Percentiles rank a stretch among this genome's conserved stretches.
Evolutionary conservation across 2,329 filamentous ascomycete genomes (phyloP).

Genomic region (Pestalotiopsis sp.): DNA sequence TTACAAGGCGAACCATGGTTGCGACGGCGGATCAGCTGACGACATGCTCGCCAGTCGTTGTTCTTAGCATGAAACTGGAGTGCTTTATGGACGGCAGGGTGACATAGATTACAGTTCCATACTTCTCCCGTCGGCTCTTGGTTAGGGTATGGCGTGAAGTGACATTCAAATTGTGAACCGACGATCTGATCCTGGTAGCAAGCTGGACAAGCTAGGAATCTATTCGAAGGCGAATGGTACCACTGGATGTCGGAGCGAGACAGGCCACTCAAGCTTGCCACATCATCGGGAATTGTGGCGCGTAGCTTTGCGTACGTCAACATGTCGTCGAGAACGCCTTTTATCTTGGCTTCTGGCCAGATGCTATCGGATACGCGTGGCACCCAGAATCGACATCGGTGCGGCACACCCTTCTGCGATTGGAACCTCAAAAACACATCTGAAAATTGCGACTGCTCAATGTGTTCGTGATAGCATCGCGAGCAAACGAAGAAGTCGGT

Average conservation of each 20-base stretch:
- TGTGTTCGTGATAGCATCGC: background rate
- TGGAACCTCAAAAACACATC: slow-evolving; percentile 5
- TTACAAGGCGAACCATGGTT: background rate
- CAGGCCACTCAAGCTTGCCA: background rate
- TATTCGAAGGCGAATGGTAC: background rate
- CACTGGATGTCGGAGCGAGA: background rate
- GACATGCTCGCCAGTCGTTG: background rate
- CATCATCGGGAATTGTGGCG: background rate
- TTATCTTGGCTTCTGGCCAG: slow-evolving; percentile 1
- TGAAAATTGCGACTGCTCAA: background rate
- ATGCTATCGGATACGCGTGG: background rate
- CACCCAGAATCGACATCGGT: slow-evolving; percentile 12
- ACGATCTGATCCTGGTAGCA: slow-evolving; percentile 10
- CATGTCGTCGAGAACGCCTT: background rate
- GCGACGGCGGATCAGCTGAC: background rate
- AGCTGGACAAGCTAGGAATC: slow-evolving; percentile 7
- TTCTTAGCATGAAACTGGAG: background rate
- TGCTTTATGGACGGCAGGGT: background rate
- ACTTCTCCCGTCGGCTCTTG: background rate
- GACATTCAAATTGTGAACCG: background rate
- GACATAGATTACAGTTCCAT: background rate
- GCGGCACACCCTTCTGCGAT: background rate
- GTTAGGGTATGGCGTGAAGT: background rate
- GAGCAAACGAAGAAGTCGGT: slow-evolving; percentile 11
- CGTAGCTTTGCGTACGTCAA: background rate